These are phyloP conservation scores for Acmispon strigosus DNA, from an alignment of 306 rosid species.

Conservation along the genomic window DNA sequence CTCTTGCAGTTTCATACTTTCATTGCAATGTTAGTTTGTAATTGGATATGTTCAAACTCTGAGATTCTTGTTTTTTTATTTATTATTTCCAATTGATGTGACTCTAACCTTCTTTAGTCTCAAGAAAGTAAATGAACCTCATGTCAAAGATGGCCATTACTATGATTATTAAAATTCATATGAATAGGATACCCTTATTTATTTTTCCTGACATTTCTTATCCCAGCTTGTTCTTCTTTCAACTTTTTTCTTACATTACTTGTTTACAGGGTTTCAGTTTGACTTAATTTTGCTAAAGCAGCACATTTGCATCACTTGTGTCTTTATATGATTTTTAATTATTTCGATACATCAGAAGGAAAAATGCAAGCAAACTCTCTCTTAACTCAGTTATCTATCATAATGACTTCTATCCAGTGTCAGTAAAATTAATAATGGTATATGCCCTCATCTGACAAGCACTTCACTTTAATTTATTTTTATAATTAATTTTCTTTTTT, in stretches of 20 bases:
- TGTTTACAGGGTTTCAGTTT: neutral
- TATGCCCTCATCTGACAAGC: too few species aligned
- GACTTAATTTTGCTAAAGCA: neutral
- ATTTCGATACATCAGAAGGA: too few species aligned
- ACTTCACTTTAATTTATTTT: too few species aligned
- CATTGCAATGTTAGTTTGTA: constrained; percentile 24
- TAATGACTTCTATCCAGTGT: too few species aligned
- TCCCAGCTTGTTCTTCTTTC: neutral
- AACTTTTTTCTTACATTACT: neutral
- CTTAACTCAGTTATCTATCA: too few species aligned
- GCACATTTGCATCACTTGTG: neutral
- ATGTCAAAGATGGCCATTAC: constrained; percentile 20
- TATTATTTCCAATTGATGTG: constrained; percentile 25
- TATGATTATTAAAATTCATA: constrained; percentile 2
- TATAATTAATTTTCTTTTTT: too few species aligned
- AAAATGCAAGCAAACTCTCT: too few species aligned
- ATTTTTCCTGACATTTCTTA: neutral
- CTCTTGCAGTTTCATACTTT: constrained; percentile 25
- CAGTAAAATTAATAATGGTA: too few species aligned
- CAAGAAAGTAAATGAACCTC: constrained; percentile 26
- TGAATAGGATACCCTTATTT: neutral
- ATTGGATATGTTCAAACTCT: constrained; percentile 26
- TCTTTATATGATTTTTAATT: too few species aligned
- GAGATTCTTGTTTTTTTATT: constrained; percentile 20
- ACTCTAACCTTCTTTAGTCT: constrained; percentile 46